Evolutionary conservation across 805 yeast genomes (phyloP), one percentile per base, ranked within the genome.

Genomic region (Pichia kluyveri): DNA sequence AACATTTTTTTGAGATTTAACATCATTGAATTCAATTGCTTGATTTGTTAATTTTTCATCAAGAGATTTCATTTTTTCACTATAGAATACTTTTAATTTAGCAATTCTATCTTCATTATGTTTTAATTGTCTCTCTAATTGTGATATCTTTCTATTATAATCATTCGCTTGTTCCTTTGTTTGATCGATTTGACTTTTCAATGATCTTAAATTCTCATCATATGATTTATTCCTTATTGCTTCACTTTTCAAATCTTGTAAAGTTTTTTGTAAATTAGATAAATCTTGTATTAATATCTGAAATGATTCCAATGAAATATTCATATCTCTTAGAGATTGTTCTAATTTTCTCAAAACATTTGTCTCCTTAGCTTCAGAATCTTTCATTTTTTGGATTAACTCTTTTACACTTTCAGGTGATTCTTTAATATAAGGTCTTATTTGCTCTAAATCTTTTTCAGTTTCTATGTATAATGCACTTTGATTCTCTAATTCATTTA

Each of bases 401-500:
- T 71, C 71, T 31, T 68, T 67, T 26, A 84, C 66, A 37, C 75
- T 72, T 38, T 72, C 76, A 12, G 85, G 79, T 31, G 85, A 78
- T 40, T 81, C 81, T 38, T 76, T 72, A 4, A 82, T 70, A 56
- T 82, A 83, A 32, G 75, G 74, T 49, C 75, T 72, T 46, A 86
- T 66, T 51, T 76, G 77, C 36, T 80, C 86, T 23, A 79, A 63
- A 45, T 80, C 82, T 43, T 77, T 75, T 46, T 73, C 76, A 2
- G 79, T 61, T 48, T 82, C 87, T 14, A 76, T 64, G 17, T 79
- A 67, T 40, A 80, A 63, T 48, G 76, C 80, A 49, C 76, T 79
- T 47, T 75, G 73, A 51, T 80, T 81, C 54, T 85, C 87, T 9
- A 83, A 62, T 47, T 77, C 75, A 42, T 76, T 75, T 17, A 81